Base-by-base conservation (phyloP, 257 asterid species). In the Ophiorrhiza pumila region DNA sequence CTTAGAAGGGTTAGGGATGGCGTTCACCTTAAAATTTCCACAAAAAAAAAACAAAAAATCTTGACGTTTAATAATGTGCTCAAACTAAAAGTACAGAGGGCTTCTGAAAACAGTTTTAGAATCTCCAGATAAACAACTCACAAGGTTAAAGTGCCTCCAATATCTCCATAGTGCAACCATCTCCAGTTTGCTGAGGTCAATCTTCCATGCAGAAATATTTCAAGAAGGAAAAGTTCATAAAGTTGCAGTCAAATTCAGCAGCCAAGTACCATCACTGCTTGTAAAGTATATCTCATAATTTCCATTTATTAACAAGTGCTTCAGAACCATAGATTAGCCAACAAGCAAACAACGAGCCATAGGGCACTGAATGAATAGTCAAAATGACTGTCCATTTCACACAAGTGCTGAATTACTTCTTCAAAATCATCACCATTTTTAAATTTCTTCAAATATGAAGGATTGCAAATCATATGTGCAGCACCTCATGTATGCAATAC, bases 111-210 rank as follows among this genome's bases (percentile, higher is more conserved):
- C 15, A 12, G 23, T 8, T n/a, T 17, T 20, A 22, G 25, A 65
- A 60, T n/a, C 55, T 66, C 41, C 42, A 55, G 65, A 41, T 4
- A 46, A 11, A n/a, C n/a, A n/a, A 84, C 98, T 82, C 74, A 94
- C 98, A 23, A 94, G 91, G 83, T 95, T 89, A 81, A 92, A 95
- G 84, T 92, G 98, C 55, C 83, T 85, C 71, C 83, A 83, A 69
- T 95, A 95, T 85, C 96, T 92, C 97, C 97, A 83, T 22, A 94
- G 73, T 0, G 99, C 97, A 37, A 86, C 84, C 91, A 84, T 88
- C 86, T 90, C 97, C 14, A 95, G 96, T 76, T 95, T 95, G 83
- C 98, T 71, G 58, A 95, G 88, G 84, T 95, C 98, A 73, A 95
- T 88, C 83, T 87, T 91, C 93, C 84, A 85, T 7, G 43, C 23